A percentile compares a stretch with the other conserved stretches of the same genome.
Evolutionary conservation across 2,329 filamentous ascomycete species (phyloP).

Genomic region (Botryotinia calthae): DNA sequence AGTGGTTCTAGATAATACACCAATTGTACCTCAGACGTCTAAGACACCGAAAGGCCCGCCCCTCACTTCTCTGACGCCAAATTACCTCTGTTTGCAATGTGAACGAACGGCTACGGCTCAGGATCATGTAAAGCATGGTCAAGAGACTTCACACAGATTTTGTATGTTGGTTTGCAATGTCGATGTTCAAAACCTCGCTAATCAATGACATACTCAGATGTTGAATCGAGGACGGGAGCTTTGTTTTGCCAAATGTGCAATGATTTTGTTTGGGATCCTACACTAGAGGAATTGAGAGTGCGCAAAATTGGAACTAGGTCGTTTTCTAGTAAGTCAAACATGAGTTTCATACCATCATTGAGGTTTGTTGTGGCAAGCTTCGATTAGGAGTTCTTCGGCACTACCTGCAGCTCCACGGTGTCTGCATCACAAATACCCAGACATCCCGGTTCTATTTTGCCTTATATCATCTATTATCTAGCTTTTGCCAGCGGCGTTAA

Average conservation of each 20-base stretch:
- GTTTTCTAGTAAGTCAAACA: conserved; percentile 55
- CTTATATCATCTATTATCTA: background rate
- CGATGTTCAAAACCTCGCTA: background rate
- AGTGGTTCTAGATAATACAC: conserved; percentile 66
- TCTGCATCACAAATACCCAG: background rate
- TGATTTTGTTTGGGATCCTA: conserved; percentile 80
- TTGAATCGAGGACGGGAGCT: conserved; percentile 72
- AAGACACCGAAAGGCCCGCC: conserved; percentile 55
- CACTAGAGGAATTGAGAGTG: conserved; percentile 70
- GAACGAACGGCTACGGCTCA: conserved; percentile 65
- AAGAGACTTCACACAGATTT: conserved; percentile 68
- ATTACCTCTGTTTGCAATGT: conserved; percentile 73
- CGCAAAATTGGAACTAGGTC: conserved; percentile 66
- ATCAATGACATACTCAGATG: conserved; percentile 50
- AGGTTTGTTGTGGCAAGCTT: conserved; percentile 1
- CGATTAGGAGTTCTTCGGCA: background rate
- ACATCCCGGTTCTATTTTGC: background rate
- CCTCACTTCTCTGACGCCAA: conserved; percentile 62
- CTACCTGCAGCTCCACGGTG: background rate
- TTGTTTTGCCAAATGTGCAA: conserved; percentile 80
- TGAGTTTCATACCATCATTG: too few relatives aligned
- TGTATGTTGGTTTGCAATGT: conserved; percentile 49
- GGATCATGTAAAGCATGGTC: conserved; percentile 64
- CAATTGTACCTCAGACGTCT: conserved; percentile 63
- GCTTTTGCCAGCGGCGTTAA: background rate